Evolutionary conservation across 1,284 basidiomycete species (phyloP).

Genomic region (Schizophyllum commune): DNA sequence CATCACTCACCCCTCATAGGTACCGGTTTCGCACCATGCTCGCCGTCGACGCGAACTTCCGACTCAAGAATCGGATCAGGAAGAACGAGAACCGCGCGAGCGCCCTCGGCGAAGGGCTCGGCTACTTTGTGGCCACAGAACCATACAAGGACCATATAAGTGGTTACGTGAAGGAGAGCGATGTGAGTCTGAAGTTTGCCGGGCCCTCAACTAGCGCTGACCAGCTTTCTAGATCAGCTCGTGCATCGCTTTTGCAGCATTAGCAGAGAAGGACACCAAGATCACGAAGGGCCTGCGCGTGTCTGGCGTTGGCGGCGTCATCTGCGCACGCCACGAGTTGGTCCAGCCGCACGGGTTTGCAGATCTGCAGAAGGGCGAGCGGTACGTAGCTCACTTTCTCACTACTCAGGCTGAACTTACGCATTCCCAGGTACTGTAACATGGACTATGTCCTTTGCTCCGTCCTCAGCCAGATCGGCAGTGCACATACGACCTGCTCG

Average conservation of each 20-base stretch:
- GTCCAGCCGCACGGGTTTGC: constrained; percentile 8
- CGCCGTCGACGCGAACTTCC: constrained; percentile 15
- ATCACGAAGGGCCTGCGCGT: constrained; percentile 6
- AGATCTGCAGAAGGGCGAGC: constrained; percentile 15
- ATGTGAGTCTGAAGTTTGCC: constrained; percentile 2
- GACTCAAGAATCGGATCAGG: constrained; percentile 10
- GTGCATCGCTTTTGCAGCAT: constrained; percentile 10
- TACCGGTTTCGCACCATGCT: constrained; percentile 12
- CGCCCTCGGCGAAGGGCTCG: constrained; percentile 16
- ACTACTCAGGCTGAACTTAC: no score
- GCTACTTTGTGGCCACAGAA: constrained; percentile 20
- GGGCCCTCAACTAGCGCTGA: no score
- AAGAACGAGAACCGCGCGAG: no score
- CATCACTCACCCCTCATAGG: no score
- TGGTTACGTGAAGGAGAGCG: constrained; percentile 3
- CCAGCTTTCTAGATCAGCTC: constrained; percentile 3
- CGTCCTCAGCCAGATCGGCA: not conserved
- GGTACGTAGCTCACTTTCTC: constrained; percentile 7
- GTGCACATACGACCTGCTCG: not conserved
- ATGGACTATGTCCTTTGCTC: constrained; percentile 13
- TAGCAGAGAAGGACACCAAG: constrained; percentile 12
- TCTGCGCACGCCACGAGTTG: constrained; percentile 9
- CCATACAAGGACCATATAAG: constrained; percentile 14
- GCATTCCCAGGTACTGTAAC: no score
- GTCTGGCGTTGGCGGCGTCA: constrained; percentile 10